These are phyloP conservation scores for Adansonia rubrostipa DNA, from an alignment of 441 rosid genomes.

Conservation along the genomic window DNA sequence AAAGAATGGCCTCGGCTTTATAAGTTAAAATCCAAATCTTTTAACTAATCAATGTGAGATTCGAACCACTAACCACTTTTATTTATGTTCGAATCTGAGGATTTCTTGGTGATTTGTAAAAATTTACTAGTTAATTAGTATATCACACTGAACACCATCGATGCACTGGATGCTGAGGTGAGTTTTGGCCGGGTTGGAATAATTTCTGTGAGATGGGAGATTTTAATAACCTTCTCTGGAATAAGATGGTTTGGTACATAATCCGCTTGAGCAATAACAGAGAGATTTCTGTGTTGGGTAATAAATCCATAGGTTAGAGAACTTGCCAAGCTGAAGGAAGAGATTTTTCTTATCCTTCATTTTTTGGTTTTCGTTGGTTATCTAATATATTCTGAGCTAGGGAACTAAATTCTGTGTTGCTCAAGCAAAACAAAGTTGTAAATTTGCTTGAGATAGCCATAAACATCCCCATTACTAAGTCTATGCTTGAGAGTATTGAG, in stretches of 20 bases:
- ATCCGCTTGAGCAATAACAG: neutral
- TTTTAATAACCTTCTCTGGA: neutral
- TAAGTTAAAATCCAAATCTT: no score
- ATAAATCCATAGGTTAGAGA: neutral
- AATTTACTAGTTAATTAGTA: neutral
- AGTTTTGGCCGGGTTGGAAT: neutral
- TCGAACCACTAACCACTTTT: no score
- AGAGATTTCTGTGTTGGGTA: neutral
- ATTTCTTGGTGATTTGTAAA: constrained; percentile 1
- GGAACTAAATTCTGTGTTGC: neutral
- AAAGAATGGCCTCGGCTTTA: no score
- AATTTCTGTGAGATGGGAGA: neutral
- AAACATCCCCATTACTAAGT: neutral
- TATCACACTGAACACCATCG: neutral
- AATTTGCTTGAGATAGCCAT: constrained; percentile 18
- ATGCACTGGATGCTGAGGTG: neutral
- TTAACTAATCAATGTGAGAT: no score
- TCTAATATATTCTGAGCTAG: neutral
- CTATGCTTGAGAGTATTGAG: neutral
- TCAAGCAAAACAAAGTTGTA: neutral
- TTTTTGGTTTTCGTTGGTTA: neutral
- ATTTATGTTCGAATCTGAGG: neutral
- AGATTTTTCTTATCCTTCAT: neutral
- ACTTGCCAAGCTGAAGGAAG: neutral
- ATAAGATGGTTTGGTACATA: neutral